A percentile compares a stretch with the other conserved stretches of the same genome.
phyloP scores from a whole-genome alignment of 371 early-diverging fungal genomes.

The Rhizopus sp. region DNA sequence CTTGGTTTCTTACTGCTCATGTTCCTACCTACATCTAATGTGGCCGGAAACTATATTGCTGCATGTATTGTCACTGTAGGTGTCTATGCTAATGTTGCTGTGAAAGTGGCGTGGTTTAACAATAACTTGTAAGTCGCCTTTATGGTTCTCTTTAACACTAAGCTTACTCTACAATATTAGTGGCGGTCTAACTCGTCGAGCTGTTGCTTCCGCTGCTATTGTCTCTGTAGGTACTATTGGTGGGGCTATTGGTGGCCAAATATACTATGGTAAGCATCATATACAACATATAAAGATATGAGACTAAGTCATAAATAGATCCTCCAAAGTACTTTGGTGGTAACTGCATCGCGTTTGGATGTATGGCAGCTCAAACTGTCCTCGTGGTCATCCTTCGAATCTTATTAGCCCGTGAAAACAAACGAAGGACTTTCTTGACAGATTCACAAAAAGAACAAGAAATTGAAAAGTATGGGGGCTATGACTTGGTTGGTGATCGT shows the following conservation, averaged over 20 bases:
- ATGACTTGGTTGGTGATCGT: conserved; percentile 23
- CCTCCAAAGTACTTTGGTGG: conserved; percentile 31
- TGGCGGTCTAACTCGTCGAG: conserved; percentile 41
- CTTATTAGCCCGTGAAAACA: conserved; percentile 19
- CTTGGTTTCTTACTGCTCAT: conserved; percentile 35
- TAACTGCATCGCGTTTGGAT: conserved; percentile 32
- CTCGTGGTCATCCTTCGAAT: conserved; percentile 21
- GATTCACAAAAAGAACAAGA: conserved; percentile 19
- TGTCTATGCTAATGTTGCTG: conserved; percentile 41
- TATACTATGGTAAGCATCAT: conserved; percentile 30
- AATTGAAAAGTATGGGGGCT: conserved; percentile 19
- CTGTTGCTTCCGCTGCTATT: conserved; percentile 39
- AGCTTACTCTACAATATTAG: conserved; percentile 4
- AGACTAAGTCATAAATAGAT: conserved; percentile 11
- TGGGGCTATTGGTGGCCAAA: conserved; percentile 43
- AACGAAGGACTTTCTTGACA: conserved; percentile 11
- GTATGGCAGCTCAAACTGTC: conserved; percentile 31
- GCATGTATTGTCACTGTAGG: conserved; percentile 32
- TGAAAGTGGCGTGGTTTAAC: conserved; percentile 42
- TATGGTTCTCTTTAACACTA: not conserved
- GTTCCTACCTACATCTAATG: conserved; percentile 19
- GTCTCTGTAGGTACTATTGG: conserved; percentile 41
- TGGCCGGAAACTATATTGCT: conserved; percentile 26
- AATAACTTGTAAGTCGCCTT: conserved; percentile 31
- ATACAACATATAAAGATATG: not conserved